Conservation (phyloP, 768 basidiomycete species). For the Phylloporus sp. region DNA sequence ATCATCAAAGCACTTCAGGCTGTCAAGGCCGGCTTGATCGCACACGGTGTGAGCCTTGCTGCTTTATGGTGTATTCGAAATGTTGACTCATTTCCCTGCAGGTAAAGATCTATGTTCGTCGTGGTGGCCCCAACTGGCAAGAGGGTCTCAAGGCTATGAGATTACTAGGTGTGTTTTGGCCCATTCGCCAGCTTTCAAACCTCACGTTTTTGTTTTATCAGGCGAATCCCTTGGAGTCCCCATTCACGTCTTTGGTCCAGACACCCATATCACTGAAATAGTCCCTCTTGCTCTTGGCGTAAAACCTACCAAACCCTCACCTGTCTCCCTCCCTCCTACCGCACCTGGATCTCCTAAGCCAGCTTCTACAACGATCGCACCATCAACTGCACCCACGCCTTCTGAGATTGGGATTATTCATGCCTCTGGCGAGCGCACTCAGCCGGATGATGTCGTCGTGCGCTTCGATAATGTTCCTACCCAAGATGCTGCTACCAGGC, state of each 20-base stretch:
- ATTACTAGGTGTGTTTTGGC: conserved; percentile 55
- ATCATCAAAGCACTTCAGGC: conserved; percentile 97
- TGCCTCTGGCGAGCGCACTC: conserved; percentile 74
- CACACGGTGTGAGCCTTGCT: conserved; percentile 25
- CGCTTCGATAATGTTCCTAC: conserved; percentile 59
- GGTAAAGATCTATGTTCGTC: conserved; percentile 95
- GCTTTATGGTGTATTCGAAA: background rate
- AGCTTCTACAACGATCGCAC: conserved; percentile 23
- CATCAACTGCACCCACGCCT: conserved; percentile 35
- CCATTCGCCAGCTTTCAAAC: background rate
- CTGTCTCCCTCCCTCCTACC: conserved; percentile 41
- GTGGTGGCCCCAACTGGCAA: conserved; percentile 99
- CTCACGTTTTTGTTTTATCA: conserved; percentile 3
- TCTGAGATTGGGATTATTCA: conserved; percentile 67
- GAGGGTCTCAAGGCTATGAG: conserved; percentile 98
- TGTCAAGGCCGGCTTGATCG: conserved; percentile 80
- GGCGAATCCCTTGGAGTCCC: conserved; percentile 94
- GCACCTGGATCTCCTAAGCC: conserved; percentile 42
- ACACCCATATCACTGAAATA: conserved; percentile 97
- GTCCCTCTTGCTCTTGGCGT: conserved; percentile 95
- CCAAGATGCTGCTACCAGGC: conserved; percentile 43
- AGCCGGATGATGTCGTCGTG: conserved; percentile 86
- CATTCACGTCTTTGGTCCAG: conserved; percentile 95
- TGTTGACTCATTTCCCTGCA: conserved; percentile 39
- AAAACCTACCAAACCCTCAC: conserved; percentile 35